Base-by-base conservation (phyloP, 306 rosid genomes). In the Vicia villosa region DNA sequence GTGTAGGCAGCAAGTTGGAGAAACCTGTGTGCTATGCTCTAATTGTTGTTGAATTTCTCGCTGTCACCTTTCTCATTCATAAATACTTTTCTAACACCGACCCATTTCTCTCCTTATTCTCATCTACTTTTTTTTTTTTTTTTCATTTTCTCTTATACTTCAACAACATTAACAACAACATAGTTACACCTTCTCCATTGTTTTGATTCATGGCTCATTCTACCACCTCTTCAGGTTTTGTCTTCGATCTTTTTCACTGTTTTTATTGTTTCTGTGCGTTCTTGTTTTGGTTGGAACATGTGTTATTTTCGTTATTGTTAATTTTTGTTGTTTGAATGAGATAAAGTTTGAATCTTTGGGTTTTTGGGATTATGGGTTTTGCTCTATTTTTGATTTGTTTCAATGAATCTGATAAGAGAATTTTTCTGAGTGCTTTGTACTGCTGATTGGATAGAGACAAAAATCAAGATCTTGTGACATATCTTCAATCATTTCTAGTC, bases 191-290 rank as follows among this genome's bases (percentile, higher is more conserved):
- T n/a, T 51, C 55, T 60, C 77, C 66, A 30, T 58, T 77, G 17
- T 64, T 43, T 74, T 40, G 1, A 19, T 47, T 19, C 52, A 90
- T 90, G 97, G 90, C 89, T n/a, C 61, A 15, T 52, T 52, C 73
- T 73, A 47, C 79, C 70, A 52, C 79, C 71, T 49, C 74, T 10
- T 76, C 87, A 77, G 97, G 97, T 90, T 73, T 62, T 77, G 36
- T 64, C 74, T 66, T 50, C 70, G 63, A 32, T 37, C 68, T 77
- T 46, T 72, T 24, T 41, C 14, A 30, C 61, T 42, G 42, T 63
- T 40, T 28, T 4, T 52, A 0, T 36, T 52, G 52, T 58, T 47
- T 13, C 3, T 8, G 41, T 8, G 9, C 62, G 72, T 41, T 52
- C 11, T 38, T 65, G 30, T 14, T 54, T 66, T 49, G 63, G 36